A percentile compares a stretch with the other conserved stretches of the same genome.
phyloP scores from a whole-genome alignment of 805 yeast genomes.

The Saccharomycopsis fodiens region DNA sequence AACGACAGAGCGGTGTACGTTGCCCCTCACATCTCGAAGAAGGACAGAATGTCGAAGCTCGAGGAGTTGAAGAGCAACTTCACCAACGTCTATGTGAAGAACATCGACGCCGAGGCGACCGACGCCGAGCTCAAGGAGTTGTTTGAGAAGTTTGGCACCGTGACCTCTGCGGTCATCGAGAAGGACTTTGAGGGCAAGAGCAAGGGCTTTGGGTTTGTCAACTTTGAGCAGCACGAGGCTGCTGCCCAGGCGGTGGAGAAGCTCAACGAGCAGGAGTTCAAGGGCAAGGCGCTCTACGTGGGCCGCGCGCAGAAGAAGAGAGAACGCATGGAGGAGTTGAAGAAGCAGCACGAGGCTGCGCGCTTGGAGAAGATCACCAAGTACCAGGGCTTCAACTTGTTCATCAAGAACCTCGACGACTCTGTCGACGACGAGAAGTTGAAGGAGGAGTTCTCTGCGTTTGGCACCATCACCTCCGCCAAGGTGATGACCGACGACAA shows the following conservation, averaged over 20 bases:
- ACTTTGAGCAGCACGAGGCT: conserved; percentile 78
- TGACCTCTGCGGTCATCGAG: conserved; percentile 79
- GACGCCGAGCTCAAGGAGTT: conserved; percentile 65
- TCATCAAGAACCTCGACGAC: conserved; percentile 94
- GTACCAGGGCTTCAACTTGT: conserved; percentile 96
- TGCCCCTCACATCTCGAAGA: conserved; percentile 86
- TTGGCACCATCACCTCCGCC: conserved; percentile 92
- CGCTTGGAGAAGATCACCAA: conserved; percentile 87
- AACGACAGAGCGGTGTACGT: conserved; percentile 94
- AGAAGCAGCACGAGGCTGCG: conserved; percentile 86
- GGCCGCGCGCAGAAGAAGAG: conserved; percentile 99
- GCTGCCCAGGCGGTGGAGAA: conserved; percentile 90
- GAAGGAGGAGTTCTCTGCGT: conserved; percentile 85
- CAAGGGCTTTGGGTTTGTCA: conserved; percentile 93
- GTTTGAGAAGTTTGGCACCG: conserved; percentile 66
- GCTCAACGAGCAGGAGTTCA: conserved; percentile 78
- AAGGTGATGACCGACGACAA: conserved; percentile 92
- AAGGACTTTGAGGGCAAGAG: conserved; percentile 81
- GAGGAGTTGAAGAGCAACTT: conserved; percentile 86
- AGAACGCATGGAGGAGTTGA: conserved; percentile 94
- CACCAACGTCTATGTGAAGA: conserved; percentile 95
- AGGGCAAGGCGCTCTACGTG: conserved; percentile 82
- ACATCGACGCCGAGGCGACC: conserved; percentile 64
- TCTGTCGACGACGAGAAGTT: conserved; percentile 84
- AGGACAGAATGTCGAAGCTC: conserved; percentile 89